phyloP scores from a whole-genome alignment of 495 filamentous ascomycete genomes.

The Tuber calosporum region DNA sequence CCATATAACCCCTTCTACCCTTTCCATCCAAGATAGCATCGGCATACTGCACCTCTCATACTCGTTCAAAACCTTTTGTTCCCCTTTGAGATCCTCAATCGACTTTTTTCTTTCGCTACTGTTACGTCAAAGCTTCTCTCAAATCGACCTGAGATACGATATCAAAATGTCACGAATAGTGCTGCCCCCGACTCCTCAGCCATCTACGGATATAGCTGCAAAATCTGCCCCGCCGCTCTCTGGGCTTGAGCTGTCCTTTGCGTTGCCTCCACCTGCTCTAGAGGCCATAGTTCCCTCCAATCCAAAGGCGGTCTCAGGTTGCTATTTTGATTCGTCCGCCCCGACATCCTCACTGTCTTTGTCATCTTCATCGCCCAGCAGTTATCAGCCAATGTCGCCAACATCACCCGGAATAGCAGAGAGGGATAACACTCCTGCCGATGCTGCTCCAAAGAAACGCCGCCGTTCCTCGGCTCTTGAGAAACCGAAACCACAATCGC shows the following conservation, averaged over 20 bases:
- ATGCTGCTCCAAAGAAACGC: constrained; percentile 49
- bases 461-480: constrained; percentile 52
- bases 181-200: constrained; percentile 74
- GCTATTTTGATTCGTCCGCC: constrained; percentile 6
- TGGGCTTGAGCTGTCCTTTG: constrained; percentile 58
- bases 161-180: constrained; percentile 61
- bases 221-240: constrained; percentile 58
- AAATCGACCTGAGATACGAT: not conserved
- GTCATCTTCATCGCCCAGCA: constrained; percentile 43
- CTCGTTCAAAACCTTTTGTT: not conserved
- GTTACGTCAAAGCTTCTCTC: constrained; percentile 12
- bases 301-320: not conserved
- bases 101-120: not conserved
- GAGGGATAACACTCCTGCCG: constrained; percentile 32
- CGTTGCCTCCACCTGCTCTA: constrained; percentile 72
- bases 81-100: constrained; percentile 2
- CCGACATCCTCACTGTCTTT: constrained; percentile 23
- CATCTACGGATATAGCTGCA: constrained; percentile 72
- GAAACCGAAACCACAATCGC: constrained; percentile 49
- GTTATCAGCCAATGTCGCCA: constrained; percentile 53
- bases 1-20: constrained; percentile 2
- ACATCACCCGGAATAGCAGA: constrained; percentile 51
- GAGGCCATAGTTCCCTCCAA: constrained; percentile 23
- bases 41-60: not conserved
- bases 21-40: not conserved